These are phyloP conservation scores for Spinellus fusiger DNA, from an alignment of 192 early-diverging fungal genomes.

Conservation along the genomic window DNA sequence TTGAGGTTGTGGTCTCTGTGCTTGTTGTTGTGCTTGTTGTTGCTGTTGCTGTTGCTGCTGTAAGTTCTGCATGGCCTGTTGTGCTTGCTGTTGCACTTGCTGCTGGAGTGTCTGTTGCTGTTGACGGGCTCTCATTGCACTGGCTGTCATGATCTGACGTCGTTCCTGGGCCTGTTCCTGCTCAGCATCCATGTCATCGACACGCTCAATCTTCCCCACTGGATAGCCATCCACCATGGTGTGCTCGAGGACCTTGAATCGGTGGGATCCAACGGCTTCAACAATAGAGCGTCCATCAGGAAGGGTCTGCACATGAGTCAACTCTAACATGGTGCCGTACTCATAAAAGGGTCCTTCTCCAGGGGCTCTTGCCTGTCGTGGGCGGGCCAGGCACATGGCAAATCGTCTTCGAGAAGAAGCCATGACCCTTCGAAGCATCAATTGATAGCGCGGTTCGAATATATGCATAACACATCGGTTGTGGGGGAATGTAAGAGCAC, in stretches of 20 bases:
- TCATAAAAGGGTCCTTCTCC: slow-evolving; percentile 28
- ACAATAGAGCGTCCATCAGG: slow-evolving; percentile 47
- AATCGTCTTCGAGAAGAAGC: slow-evolving; percentile 38
- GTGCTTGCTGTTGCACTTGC: not conserved
- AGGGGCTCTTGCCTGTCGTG: not conserved
- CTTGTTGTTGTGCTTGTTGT: not conserved
- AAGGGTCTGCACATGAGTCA: slow-evolving; percentile 36
- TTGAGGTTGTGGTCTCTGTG: not conserved
- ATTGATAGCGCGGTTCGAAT: slow-evolving; percentile 60
- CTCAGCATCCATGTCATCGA: slow-evolving; percentile 39
- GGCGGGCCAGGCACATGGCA: slow-evolving; percentile 44
- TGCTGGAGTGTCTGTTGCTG: slow-evolving; percentile 3
- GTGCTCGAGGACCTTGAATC: slow-evolving; percentile 35
- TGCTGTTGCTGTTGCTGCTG: not conserved
- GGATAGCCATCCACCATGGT: slow-evolving; percentile 42
- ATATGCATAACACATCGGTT: slow-evolving; percentile 55
- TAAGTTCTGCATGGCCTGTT: not conserved
- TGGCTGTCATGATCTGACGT: slow-evolving; percentile 3
- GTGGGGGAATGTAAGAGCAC: slow-evolving; percentile 49
- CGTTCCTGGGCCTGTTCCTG: slow-evolving; percentile 7
- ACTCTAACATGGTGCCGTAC: slow-evolving; percentile 47
- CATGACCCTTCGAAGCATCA: slow-evolving; percentile 48
- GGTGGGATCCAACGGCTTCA: slow-evolving; percentile 41
- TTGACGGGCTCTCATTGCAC: not conserved
- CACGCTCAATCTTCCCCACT: slow-evolving; percentile 38